A percentile compares a stretch with the other conserved stretches of the same genome.
Evolutionary conservation across 140 eudicot genomes (phyloP).

Genomic region (Ambrosia hybrid): DNA sequence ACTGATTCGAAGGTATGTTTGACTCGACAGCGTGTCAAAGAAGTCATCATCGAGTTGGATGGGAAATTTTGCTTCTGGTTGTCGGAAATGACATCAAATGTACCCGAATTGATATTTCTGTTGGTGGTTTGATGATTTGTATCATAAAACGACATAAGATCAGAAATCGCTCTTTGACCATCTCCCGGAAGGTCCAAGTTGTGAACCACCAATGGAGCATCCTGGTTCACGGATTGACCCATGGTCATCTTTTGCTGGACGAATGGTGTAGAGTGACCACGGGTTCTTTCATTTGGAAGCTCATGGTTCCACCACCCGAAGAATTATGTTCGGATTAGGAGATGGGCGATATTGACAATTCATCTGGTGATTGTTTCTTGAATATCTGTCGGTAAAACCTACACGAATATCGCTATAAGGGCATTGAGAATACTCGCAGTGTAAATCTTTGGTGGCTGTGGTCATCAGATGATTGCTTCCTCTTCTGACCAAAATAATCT

Average conservation of each 20-base stretch:
- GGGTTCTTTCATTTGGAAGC: constrained; percentile 42
- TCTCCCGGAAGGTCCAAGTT: constrained; percentile 55
- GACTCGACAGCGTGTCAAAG: constrained; percentile 36
- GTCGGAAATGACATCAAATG: too few relatives aligned
- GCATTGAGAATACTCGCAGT: constrained; percentile 53
- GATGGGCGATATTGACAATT: constrained; percentile 42
- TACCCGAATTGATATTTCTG: too few relatives aligned
- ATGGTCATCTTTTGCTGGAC: constrained; percentile 33
- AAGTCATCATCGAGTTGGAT: constrained; percentile 46
- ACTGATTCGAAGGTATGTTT: constrained; percentile 29
- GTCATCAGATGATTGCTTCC: constrained; percentile 45
- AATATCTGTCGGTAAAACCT: constrained; percentile 51
- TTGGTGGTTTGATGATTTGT: constrained; percentile 15
- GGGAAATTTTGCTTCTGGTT: constrained; percentile 39
- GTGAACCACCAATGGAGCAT: neutral
- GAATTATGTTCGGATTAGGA: constrained; percentile 14
- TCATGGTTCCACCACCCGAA: constrained; percentile 15
- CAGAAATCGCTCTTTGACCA: constrained; percentile 52
- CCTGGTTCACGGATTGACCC: constrained; percentile 35
- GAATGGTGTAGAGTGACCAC: constrained; percentile 33
- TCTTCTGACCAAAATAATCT: constrained; percentile 39
- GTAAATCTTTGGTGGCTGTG: constrained; percentile 45
- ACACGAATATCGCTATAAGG: constrained; percentile 49
- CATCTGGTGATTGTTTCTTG: constrained; percentile 53
- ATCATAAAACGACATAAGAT: constrained; percentile 58